Evolutionary conservation across 345 rosid genomes (phyloP).

Genomic region (Aquilaria yunnanensis): DNA sequence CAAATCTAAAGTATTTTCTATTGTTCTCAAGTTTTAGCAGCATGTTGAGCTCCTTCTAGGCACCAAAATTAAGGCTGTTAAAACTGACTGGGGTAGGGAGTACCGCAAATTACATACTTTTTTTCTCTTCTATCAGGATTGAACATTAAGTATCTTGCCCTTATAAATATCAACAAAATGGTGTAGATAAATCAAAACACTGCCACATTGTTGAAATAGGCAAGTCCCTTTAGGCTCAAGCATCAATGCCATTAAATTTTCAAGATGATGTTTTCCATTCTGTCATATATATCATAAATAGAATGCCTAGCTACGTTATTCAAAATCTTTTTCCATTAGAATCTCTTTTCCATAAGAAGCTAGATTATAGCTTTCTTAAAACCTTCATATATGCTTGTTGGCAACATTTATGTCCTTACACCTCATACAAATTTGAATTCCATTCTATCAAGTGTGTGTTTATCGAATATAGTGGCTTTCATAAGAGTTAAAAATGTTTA

Average conservation of each 20-base stretch:
- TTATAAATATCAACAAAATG: too few relatives aligned
- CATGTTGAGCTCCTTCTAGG: too few relatives aligned
- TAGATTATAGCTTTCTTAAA: background rate
- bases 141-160: too few relatives aligned
- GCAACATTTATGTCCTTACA: background rate
- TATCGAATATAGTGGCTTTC: background rate
- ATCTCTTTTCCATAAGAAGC: fast-evolving
- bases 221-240: too few relatives aligned
- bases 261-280: background rate
- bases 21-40: too few relatives aligned
- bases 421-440: background rate
- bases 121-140: too few relatives aligned
- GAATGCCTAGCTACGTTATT: background rate
- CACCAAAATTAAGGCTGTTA: too few relatives aligned
- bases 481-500: background rate
- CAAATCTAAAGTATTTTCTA: too few relatives aligned
- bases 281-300: background rate
- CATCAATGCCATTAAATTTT: background rate
- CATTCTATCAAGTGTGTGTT: background rate
- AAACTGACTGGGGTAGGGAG: too few relatives aligned
- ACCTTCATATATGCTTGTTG: background rate
- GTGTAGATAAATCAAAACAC: too few relatives aligned
- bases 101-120: too few relatives aligned
- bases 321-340: background rate
- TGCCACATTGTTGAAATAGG: too few relatives aligned